Percentiles rank a stretch among this genome's conserved stretches.
These are phyloP conservation scores for Oemleria cerasiformis DNA, from an alignment of 306 rosid genomes.

Conservation along the genomic window DNA sequence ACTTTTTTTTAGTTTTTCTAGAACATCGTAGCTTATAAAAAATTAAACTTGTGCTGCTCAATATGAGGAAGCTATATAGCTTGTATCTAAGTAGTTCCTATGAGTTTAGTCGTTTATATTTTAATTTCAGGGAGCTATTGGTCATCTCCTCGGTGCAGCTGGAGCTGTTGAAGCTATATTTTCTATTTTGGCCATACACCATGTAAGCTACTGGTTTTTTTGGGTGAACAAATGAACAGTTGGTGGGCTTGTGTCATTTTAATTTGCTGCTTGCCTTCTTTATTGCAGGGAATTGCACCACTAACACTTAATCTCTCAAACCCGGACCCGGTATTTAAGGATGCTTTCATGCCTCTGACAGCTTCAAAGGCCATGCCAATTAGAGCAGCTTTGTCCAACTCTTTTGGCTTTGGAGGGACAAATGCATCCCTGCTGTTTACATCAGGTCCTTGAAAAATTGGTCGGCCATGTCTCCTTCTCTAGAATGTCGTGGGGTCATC, in stretches of 20 bases:
- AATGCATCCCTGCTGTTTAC: slow-evolving; percentile 83
- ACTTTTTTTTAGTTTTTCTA: background rate
- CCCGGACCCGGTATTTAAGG: slow-evolving; percentile 75
- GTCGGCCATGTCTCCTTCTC: background rate
- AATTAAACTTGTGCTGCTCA: background rate
- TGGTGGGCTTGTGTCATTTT: background rate
- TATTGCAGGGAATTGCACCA: slow-evolving; percentile 82
- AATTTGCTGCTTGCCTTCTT: slow-evolving; percentile 12
- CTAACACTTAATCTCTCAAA: slow-evolving; percentile 74
- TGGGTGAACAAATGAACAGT: background rate
- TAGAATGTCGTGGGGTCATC: background rate
- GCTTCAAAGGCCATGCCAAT: slow-evolving; percentile 63
- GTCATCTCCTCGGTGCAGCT: slow-evolving; percentile 97
- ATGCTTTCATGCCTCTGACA: slow-evolving; percentile 64
- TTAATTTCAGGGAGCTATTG: slow-evolving; percentile 74
- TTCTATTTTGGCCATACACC: slow-evolving; percentile 67
- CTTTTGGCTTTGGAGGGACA: slow-evolving; percentile 97
- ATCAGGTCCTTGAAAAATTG: slow-evolving; percentile 33
- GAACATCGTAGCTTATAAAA: background rate
- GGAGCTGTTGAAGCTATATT: slow-evolving; percentile 98
- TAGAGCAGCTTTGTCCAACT: slow-evolving; percentile 76
- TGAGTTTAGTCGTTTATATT: background rate
- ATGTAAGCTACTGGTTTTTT: slow-evolving; percentile 39
- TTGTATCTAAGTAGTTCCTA: background rate
- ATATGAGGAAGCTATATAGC: background rate